Evolutionary conservation across 2,329 filamentous ascomycete genomes (phyloP).

Genomic region (Aureobasidium pullulans): DNA sequence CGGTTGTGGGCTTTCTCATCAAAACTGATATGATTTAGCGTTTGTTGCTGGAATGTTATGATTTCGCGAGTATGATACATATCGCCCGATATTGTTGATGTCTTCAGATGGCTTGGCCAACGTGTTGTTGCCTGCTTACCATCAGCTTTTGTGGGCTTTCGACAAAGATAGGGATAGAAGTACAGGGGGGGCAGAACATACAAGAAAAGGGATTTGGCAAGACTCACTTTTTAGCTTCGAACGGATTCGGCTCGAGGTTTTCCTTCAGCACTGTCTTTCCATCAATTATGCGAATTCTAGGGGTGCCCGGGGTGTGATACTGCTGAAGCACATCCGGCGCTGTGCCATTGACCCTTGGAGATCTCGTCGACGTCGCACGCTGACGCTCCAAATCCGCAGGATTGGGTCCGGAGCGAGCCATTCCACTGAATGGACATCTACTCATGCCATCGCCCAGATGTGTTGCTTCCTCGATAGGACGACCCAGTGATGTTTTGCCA

Average conservation of each 20-base stretch:
- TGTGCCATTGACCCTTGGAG: not conserved
- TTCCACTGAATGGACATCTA: conserved; percentile 9
- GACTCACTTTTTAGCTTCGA: conserved; percentile 6
- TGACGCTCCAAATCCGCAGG: not conserved
- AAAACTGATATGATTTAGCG: not conserved
- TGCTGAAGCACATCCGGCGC: not conserved
- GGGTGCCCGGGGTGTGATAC: conserved; percentile 14
- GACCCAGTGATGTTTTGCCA: conserved; percentile 10
- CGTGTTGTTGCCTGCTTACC: not conserved
- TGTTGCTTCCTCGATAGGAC: conserved; percentile 13
- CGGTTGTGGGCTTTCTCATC: not conserved
- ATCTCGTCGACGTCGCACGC: not conserved
- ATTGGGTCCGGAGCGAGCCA: not conserved
- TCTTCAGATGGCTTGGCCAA: not conserved
- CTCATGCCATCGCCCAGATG: conserved; percentile 2
- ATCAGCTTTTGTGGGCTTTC: not conserved
- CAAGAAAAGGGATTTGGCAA: not conserved
- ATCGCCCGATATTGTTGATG: not conserved
- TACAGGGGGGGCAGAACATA: not conserved
- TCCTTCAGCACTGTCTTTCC: conserved; percentile 17
- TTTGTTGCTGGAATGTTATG: not conserved
- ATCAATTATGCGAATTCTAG: conserved; percentile 16
- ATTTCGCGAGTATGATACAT: not conserved
- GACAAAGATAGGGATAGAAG: conserved; percentile 10
- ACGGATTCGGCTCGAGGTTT: conserved; percentile 15